phyloP scores from a whole-genome alignment of 2,329 filamentous ascomycete genomes.

The Falciphora oryzae region DNA sequence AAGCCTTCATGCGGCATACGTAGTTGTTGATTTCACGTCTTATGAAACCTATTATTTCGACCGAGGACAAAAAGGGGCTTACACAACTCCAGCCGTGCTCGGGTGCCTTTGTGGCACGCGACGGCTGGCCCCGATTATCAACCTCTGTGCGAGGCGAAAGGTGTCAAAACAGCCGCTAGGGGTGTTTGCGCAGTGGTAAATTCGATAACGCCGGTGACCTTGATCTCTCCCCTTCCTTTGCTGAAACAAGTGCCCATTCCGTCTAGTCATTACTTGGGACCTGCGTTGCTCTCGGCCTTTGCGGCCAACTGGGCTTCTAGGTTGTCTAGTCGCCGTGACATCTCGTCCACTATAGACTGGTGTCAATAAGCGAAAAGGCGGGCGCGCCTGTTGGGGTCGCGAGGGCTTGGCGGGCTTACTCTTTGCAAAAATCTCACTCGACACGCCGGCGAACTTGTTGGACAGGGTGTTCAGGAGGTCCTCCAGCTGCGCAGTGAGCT shows the following conservation, averaged over 20 bases:
- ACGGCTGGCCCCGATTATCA: background rate
- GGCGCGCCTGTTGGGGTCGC: background rate
- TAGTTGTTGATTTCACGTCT: background rate
- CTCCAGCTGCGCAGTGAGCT: conserved; percentile 75
- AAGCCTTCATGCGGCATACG: background rate
- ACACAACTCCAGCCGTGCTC: background rate
- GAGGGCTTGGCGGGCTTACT: conserved; percentile 49
- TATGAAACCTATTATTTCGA: background rate
- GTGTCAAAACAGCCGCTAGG: conserved; percentile 2
- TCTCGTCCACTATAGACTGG: conserved; percentile 72
- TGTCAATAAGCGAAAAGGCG: background rate
- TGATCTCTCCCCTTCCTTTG: background rate
- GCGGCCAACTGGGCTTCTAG: conserved; percentile 68
- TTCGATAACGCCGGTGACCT: background rate
- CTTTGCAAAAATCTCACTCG: conserved; percentile 82
- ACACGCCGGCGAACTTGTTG: conserved; percentile 79
- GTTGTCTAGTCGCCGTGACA: conserved; percentile 79
- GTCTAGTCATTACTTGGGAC: background rate
- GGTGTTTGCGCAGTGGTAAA: background rate
- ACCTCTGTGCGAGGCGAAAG: conserved; percentile 3
- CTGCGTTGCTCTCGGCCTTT: conserved; percentile 34
- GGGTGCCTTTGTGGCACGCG: background rate
- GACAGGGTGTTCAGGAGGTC: conserved; percentile 80
- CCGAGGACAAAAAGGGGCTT: background rate
- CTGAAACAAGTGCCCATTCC: background rate